Percentiles rank a stretch among this genome's conserved stretches.
Conservation (phyloP, 2,329 filamentous ascomycete species). For the Colletotrichum higginsianum region DNA sequence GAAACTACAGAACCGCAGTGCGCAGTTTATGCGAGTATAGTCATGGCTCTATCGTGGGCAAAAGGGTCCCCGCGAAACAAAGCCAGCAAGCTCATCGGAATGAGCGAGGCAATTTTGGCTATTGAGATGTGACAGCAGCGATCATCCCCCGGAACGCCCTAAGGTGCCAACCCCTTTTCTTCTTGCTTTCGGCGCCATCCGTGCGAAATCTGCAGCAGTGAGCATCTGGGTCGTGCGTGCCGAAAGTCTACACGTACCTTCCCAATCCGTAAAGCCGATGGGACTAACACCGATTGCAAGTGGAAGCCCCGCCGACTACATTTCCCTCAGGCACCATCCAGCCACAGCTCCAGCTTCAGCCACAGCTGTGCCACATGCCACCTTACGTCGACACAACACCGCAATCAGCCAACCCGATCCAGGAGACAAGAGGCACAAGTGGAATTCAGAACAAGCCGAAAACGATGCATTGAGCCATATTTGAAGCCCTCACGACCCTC, state of each 20-base stretch:
- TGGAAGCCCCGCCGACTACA: not conserved
- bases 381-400: slow-evolving; percentile 33
- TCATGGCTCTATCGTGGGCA: not conserved
- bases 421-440: slow-evolving; percentile 22
- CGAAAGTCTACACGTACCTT: not conserved
- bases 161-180: slow-evolving; percentile 24
- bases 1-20: not conserved
- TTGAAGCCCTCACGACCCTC: slow-evolving; percentile 39
- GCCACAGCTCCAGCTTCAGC: slow-evolving; percentile 34
- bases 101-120: slow-evolving; percentile 18
- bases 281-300: not conserved
- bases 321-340: not conserved
- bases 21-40: slow-evolving; percentile 8
- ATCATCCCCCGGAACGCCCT: slow-evolving; percentile 13
- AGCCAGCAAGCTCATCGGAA: slow-evolving; percentile 3
- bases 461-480: slow-evolving; percentile 38
- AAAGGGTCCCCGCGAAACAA: slow-evolving; percentile 5
- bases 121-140: slow-evolving; percentile 22
- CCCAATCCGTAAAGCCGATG: not conserved
- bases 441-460: slow-evolving; percentile 31
- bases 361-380: slow-evolving; percentile 37
- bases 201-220: slow-evolving; percentile 7
- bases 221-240: slow-evolving; percentile 8
- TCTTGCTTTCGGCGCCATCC: slow-evolving; percentile 26
- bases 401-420: slow-evolving; percentile 37